Percentiles rank a stretch among this genome's conserved stretches.
Evolutionary conservation across 768 basidiomycete genomes (phyloP).

Genomic region (Lentinula sp.): DNA sequence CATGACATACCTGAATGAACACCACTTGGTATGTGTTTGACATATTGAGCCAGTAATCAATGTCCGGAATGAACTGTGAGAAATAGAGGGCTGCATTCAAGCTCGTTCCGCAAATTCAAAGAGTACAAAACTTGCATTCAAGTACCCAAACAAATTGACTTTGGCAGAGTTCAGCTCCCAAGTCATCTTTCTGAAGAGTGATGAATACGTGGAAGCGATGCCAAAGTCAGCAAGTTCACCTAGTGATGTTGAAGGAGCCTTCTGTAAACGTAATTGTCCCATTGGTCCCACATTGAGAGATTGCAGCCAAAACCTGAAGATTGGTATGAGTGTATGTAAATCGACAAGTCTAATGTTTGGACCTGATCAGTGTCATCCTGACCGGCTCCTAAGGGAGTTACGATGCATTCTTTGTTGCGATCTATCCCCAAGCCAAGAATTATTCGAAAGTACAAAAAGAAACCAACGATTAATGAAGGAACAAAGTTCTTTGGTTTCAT

Average conservation of each 20-base stretch:
- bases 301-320: constrained; percentile 39
- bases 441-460: background rate
- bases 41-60: constrained; percentile 50
- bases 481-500: background rate
- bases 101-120: background rate
- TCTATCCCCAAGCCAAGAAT: background rate
- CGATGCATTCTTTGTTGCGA: background rate
- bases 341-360: background rate
- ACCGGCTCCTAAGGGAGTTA: constrained; percentile 16
- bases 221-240: constrained; percentile 19
- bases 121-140: constrained; percentile 22
- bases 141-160: constrained; percentile 34
- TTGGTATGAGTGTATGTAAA: too few relatives aligned
- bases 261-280: constrained; percentile 38
- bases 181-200: constrained; percentile 38
- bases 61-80: constrained; percentile 44
- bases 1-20: constrained; percentile 44
- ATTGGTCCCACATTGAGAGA: constrained; percentile 39
- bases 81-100: background rate
- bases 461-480: background rate
- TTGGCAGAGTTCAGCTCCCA: constrained; percentile 40
- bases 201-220: background rate
- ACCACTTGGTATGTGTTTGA: constrained; percentile 55
- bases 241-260: constrained; percentile 47
- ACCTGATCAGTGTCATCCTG: constrained; percentile 20